A percentile compares a stretch with the other conserved stretches of the same genome.
These are phyloP conservation scores for Debaryomyces prosopidis DNA, from an alignment of 805 yeast genomes.

Conservation along the genomic window DNA sequence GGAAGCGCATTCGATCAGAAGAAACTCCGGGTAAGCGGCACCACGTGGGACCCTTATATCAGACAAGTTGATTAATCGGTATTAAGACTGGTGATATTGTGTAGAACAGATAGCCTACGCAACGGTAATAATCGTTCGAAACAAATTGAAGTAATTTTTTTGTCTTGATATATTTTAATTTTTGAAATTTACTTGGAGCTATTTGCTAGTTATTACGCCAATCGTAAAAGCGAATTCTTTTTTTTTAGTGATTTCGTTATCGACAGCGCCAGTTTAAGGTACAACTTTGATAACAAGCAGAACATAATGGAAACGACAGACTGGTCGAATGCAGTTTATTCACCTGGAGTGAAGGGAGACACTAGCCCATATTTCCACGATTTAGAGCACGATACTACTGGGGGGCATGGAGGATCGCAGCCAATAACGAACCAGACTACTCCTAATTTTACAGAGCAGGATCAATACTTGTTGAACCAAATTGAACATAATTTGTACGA, in stretches of 20 bases:
- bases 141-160: too few relatives aligned
- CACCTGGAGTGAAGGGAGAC: conserved; percentile 13
- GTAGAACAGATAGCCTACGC: too few relatives aligned
- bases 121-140: too few relatives aligned
- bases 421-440: neutral
- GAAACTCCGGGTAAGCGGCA: too few relatives aligned
- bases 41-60: too few relatives aligned
- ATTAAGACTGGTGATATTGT: too few relatives aligned
- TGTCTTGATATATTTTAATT: too few relatives aligned
- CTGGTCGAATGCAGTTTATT: conserved; percentile 12
- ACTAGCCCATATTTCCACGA: conserved; percentile 14
- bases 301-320: conserved; percentile 16
- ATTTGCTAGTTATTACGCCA: too few relatives aligned
- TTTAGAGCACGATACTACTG: conserved; percentile 3
- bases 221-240: too few relatives aligned
- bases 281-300: neutral
- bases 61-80: too few relatives aligned
- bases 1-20: too few relatives aligned
- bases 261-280: neutral
- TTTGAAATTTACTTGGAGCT: too few relatives aligned
- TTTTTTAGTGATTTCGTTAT: neutral
- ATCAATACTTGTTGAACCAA: conserved; percentile 28
- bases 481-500: conserved; percentile 30
- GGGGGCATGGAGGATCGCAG: neutral
- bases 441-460: conserved; percentile 22